phyloP scores from a whole-genome alignment of 2,329 filamentous ascomycete genomes.

The Alternaria ethzedia region DNA sequence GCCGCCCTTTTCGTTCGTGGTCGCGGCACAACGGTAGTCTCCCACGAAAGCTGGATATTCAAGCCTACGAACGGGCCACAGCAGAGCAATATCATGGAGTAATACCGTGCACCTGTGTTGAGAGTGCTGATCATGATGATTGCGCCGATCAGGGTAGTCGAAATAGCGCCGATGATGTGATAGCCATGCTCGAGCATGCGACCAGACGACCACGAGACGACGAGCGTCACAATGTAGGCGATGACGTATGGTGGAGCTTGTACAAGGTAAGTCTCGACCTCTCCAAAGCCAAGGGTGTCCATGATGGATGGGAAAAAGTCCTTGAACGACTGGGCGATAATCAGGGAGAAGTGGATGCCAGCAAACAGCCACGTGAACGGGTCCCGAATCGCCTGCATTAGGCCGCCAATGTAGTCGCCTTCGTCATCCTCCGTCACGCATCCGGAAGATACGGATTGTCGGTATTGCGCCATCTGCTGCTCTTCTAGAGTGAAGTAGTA shows the following conservation, averaged over 20 bases:
- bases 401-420: slow-evolving; percentile 45
- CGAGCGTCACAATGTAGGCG: slow-evolving; percentile 32
- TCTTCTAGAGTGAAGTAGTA: slow-evolving; percentile 19
- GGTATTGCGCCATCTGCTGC: slow-evolving; percentile 29
- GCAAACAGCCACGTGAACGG: slow-evolving; percentile 51
- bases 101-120: slow-evolving; percentile 40
- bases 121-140: slow-evolving; percentile 37
- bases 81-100: slow-evolving; percentile 36
- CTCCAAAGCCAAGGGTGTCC: slow-evolving; percentile 17
- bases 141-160: slow-evolving; percentile 22
- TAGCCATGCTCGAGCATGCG: slow-evolving; percentile 37
- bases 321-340: slow-evolving; percentile 37
- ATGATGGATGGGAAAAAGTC: slow-evolving; percentile 40
- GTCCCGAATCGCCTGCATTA: slow-evolving; percentile 44
- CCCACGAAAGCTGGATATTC: slow-evolving; percentile 53
- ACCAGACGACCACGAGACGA: slow-evolving; percentile 34
- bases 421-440: slow-evolving; percentile 34
- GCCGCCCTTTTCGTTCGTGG: slow-evolving; percentile 52
- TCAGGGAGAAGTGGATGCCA: slow-evolving; percentile 46
- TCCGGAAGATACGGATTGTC: slow-evolving; percentile 26
- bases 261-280: slow-evolving; percentile 46
- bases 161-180: slow-evolving; percentile 33
- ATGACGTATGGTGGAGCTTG: slow-evolving; percentile 51
- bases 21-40: slow-evolving; percentile 50
- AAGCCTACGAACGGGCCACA: slow-evolving; percentile 48